Evolutionary conservation across 1,284 basidiomycete genomes (phyloP).

Genomic region (Sparassis latifolia): DNA sequence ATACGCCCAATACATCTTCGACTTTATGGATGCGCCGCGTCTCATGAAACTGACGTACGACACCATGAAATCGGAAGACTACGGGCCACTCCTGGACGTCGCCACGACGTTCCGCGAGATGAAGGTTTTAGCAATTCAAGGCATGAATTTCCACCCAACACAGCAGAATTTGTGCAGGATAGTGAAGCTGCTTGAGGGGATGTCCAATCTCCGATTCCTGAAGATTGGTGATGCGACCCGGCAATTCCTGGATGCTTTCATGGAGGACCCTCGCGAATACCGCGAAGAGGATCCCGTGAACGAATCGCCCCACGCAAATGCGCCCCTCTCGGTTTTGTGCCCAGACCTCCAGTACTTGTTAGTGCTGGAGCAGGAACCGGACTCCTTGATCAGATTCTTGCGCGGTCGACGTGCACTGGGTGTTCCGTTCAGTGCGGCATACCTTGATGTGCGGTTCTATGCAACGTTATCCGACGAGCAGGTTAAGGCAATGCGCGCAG

Average conservation of each 20-base stretch:
- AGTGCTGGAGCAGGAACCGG: background rate
- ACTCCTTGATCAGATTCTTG: background rate
- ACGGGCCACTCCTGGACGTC: slow-evolving; percentile 34
- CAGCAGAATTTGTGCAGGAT: slow-evolving; percentile 22
- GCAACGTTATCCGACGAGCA: too few species aligned
- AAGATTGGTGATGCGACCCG: slow-evolving; percentile 36
- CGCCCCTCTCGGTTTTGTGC: background rate
- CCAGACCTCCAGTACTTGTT: background rate
- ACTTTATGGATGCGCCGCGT: slow-evolving; percentile 43
- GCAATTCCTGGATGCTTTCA: slow-evolving; percentile 38
- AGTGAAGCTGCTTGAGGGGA: slow-evolving; percentile 43
- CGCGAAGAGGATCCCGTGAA: slow-evolving; percentile 4
- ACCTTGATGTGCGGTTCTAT: background rate
- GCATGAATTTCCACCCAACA: too few species aligned
- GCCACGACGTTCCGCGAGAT: slow-evolving; percentile 33
- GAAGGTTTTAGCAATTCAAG: slow-evolving; percentile 10
- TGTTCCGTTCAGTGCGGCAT: background rate
- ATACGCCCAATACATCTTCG: slow-evolving; percentile 39
- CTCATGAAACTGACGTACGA: slow-evolving; percentile 48
- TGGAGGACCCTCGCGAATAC: slow-evolving; percentile 26
- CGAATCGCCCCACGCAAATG: background rate
- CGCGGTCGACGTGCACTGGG: background rate
- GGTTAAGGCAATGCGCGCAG: too few species aligned
- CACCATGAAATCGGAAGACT: slow-evolving; percentile 43
- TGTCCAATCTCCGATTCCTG: slow-evolving; percentile 45